phyloP scores from a whole-genome alignment of 2,329 filamentous ascomycete species.

The Lojkania enalia region DNA sequence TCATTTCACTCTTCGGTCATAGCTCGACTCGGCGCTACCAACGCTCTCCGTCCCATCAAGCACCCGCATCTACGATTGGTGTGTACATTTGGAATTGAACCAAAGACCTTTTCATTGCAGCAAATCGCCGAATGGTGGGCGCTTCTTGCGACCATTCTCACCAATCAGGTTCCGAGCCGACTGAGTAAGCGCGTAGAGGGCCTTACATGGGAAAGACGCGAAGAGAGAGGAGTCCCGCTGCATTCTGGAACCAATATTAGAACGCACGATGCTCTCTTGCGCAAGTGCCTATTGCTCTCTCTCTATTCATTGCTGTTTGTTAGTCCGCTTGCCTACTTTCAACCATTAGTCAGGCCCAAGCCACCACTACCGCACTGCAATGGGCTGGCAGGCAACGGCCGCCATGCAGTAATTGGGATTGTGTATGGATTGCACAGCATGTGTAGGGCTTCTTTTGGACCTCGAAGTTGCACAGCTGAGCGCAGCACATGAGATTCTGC shows the following conservation, averaged over 20 bases:
- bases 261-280: conserved; percentile 2
- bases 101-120: neutral
- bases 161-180: conserved; percentile 5
- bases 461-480: conserved; percentile 9
- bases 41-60: conserved; percentile 20
- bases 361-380: neutral
- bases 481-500: neutral
- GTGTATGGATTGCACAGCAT: conserved; percentile 7
- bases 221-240: conserved; percentile 17
- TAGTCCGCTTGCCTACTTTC: neutral
- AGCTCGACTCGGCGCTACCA: conserved; percentile 8
- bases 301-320: neutral
- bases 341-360: conserved; percentile 1
- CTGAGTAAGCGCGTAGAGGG: conserved; percentile 11
- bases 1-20: conserved; percentile 6
- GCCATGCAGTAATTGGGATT: conserved; percentile 10
- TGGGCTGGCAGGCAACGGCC: conserved; percentile 1
- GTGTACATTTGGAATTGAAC: conserved; percentile 1
- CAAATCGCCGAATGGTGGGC: conserved; percentile 4
- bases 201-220: conserved; percentile 4
- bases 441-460: neutral
- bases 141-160: conserved; percentile 5
- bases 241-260: conserved; percentile 16
- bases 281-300: neutral
- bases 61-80: conserved; percentile 4